Conservation (phyloP, 805 yeast genomes). For the Lachancea thermotolerans region DNA sequence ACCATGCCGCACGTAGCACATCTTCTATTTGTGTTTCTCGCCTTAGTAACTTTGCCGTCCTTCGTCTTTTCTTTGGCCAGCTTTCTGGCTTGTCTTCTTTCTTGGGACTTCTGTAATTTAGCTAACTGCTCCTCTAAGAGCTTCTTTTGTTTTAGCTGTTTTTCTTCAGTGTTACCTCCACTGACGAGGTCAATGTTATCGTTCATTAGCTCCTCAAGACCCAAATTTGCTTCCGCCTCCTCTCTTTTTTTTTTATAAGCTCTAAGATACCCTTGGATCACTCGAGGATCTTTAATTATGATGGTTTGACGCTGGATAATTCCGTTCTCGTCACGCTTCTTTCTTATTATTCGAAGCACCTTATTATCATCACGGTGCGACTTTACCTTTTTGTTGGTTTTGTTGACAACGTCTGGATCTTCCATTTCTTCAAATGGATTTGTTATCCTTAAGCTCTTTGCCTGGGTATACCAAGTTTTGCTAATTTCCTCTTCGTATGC, state of each 20-base stretch:
- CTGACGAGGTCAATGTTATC: slow-evolving; percentile 36
- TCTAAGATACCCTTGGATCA: slow-evolving; percentile 76
- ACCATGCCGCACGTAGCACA: slow-evolving; percentile 94
- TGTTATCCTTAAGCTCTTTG: slow-evolving; percentile 44
- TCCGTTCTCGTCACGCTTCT: slow-evolving; percentile 78
- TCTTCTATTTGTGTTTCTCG: slow-evolving; percentile 52
- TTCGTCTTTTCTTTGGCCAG: slow-evolving; percentile 38
- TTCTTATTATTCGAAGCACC: slow-evolving; percentile 62
- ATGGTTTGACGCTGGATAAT: slow-evolving; percentile 76
- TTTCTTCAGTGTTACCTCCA: slow-evolving; percentile 78
- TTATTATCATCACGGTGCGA: slow-evolving; percentile 30
- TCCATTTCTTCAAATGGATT: slow-evolving; percentile 34
- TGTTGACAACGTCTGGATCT: slow-evolving; percentile 33
- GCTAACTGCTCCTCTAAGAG: slow-evolving; percentile 79
- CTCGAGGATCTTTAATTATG: slow-evolving; percentile 74
- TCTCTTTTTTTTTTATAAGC: slow-evolving; percentile 57
- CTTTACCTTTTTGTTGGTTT: slow-evolving; percentile 27
- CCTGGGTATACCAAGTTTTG: slow-evolving; percentile 85
- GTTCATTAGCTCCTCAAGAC: slow-evolving; percentile 38
- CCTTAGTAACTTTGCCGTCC: slow-evolving; percentile 18
- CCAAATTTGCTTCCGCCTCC: slow-evolving; percentile 59
- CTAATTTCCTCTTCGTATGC: slow-evolving; percentile 86
- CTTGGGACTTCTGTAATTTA: slow-evolving; percentile 69
- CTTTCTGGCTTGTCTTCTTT: slow-evolving; percentile 53
- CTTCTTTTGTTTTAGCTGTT: slow-evolving; percentile 68